These are phyloP conservation scores for Hypoxylon sp. DNA, from an alignment of 2,329 filamentous ascomycete genomes.

Conservation along the genomic window DNA sequence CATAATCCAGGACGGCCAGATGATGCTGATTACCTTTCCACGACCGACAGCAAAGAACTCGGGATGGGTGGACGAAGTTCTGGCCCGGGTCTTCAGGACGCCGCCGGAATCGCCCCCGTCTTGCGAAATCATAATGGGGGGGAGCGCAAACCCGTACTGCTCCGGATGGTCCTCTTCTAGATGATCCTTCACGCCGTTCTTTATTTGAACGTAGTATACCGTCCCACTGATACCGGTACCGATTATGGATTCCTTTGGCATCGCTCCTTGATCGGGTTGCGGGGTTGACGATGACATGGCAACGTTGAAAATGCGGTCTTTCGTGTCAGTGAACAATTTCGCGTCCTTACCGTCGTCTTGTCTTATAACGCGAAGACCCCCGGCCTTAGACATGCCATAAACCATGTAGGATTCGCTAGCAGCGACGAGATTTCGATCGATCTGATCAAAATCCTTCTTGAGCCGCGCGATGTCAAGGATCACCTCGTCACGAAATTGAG, in stretches of 20 bases:
- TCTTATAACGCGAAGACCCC: conserved; percentile 90
- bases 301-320: conserved; percentile 95
- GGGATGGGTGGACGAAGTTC: conserved; percentile 87
- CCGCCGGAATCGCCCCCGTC: conserved; percentile 93
- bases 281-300: conserved; percentile 75
- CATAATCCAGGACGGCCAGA: conserved; percentile 75
- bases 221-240: conserved; percentile 94
- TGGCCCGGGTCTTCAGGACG: conserved; percentile 93
- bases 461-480: conserved; percentile 93
- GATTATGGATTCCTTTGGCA: conserved; percentile 83
- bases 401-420: conserved; percentile 92
- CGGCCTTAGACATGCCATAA: conserved; percentile 93
- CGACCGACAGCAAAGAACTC: conserved; percentile 96
- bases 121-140: conserved; percentile 79
- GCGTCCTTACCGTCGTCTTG: conserved; percentile 94
- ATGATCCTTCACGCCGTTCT: conserved; percentile 80
- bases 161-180: conserved; percentile 84
- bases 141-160: conserved; percentile 87
- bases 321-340: conserved; percentile 89
- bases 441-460: conserved; percentile 98
- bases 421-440: conserved; percentile 91
- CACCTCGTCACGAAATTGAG: conserved; percentile 79
- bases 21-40: conserved; percentile 94
- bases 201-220: conserved; percentile 93
- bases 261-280: conserved; percentile 64